These are phyloP conservation scores for Xylariaceae sp. DNA, from an alignment of 2,329 filamentous ascomycete genomes.

Conservation along the genomic window DNA sequence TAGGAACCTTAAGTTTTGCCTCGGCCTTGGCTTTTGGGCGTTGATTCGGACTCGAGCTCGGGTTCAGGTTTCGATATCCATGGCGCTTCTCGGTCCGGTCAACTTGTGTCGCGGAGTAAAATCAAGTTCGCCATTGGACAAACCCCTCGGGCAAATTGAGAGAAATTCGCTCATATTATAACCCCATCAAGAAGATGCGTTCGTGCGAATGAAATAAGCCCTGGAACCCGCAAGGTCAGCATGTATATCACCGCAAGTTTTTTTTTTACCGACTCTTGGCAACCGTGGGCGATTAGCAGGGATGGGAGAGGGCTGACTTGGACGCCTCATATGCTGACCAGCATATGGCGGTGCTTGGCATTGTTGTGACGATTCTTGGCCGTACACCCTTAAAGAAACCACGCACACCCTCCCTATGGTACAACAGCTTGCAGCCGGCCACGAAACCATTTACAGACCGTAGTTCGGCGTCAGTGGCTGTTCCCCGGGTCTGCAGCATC, in stretches of 20 bases:
- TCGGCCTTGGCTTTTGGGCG: too few species aligned
- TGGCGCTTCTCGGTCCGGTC: too few species aligned
- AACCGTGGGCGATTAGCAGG: not conserved
- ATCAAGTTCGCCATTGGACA: constrained; percentile 4
- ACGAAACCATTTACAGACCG: constrained; percentile 77
- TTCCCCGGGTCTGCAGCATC: constrained; percentile 86
- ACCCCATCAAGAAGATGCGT: constrained; percentile 24
- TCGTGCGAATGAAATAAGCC: constrained; percentile 33
- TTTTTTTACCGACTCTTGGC: not conserved
- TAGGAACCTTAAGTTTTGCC: too few species aligned
- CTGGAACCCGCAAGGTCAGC: constrained; percentile 20
- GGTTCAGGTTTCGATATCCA: too few species aligned
- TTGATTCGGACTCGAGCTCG: too few species aligned
- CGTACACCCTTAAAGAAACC: constrained; percentile 93
- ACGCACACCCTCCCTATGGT: constrained; percentile 72
- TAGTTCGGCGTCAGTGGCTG: constrained; percentile 72
- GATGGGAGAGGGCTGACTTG: constrained; percentile 46
- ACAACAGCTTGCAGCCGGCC: constrained; percentile 74
- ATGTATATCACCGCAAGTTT: not conserved
- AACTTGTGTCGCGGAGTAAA: not conserved
- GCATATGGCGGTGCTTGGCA: constrained; percentile 99
- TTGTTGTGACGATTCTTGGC: constrained; percentile 88
- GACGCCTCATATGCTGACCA: constrained; percentile 75
- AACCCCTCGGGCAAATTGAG: not conserved
- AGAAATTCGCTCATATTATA: not conserved